Conservation (phyloP, 2,329 filamentous ascomycete species). For the Ceratocystiopsis minuta region DNA sequence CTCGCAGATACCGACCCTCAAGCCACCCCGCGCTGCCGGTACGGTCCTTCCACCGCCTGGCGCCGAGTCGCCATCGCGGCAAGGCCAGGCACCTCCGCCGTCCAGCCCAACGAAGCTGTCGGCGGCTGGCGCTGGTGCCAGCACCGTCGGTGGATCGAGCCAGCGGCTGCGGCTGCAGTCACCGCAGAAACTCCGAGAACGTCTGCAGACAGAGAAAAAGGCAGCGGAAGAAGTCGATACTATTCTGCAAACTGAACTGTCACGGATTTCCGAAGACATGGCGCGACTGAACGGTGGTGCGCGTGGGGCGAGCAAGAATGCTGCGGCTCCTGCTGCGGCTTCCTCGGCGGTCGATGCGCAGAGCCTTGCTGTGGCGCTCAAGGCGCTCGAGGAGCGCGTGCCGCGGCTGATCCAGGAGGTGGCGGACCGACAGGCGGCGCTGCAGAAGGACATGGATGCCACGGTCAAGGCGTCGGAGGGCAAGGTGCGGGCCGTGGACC, state of each 20-base stretch:
- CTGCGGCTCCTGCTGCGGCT: conserved; percentile 10
- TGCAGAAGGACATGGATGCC: conserved; percentile 54
- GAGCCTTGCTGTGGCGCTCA: conserved; percentile 36
- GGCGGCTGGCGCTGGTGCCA: no score
- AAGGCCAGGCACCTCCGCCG: conserved; percentile 11
- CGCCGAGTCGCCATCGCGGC: conserved; percentile 13
- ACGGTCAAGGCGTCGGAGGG: conserved; percentile 57
- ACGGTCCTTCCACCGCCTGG: conserved; percentile 3
- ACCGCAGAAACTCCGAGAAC: conserved; percentile 62
- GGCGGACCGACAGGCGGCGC: conserved; percentile 37
- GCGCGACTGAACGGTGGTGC: conserved; percentile 29
- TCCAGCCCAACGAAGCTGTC: conserved; percentile 20
- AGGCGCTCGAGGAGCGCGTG: conserved; percentile 49
- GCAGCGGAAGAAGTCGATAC: conserved; percentile 52
- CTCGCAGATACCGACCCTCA: conserved; percentile 35
- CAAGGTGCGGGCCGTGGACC: conserved; percentile 67
- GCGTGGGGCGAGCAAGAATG: not conserved
- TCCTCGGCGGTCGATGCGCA: conserved; percentile 12
- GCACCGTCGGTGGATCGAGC: conserved; percentile 8
- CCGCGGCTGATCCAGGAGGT: conserved; percentile 41
- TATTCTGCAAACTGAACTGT: conserved; percentile 55
- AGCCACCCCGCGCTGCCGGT: conserved; percentile 17
- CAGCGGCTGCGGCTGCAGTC: conserved; percentile 50
- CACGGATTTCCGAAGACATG: conserved; percentile 67
- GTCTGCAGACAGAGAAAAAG: conserved; percentile 65